Percentiles rank a stretch among this genome's conserved stretches.
Evolutionary conservation across 768 basidiomycete genomes (phyloP).

Genomic region (Boletus coccyginus): DNA sequence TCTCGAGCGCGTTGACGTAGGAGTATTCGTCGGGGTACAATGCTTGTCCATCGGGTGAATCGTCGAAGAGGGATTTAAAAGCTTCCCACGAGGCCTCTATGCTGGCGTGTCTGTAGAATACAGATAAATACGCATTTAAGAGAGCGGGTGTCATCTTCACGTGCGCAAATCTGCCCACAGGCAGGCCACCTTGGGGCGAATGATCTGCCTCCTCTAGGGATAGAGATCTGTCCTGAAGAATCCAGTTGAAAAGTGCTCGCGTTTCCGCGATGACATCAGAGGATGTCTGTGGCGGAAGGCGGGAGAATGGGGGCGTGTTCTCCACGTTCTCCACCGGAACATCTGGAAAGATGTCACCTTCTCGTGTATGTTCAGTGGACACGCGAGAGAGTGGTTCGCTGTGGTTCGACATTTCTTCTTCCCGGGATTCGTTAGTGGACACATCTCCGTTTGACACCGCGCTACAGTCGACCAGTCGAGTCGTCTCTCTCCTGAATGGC

Average conservation of each 20-base stretch:
- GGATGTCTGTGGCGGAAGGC: constrained; percentile 67
- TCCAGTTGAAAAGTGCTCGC: constrained; percentile 57
- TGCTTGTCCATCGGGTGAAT: constrained; percentile 2
- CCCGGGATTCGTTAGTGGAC: constrained; percentile 1
- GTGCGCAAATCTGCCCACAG: constrained; percentile 45
- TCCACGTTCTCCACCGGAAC: constrained; percentile 2
- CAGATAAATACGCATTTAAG: constrained; percentile 78
- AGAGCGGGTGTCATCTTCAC: constrained; percentile 62
- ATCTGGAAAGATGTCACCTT: not conserved
- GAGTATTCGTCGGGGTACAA: constrained; percentile 50
- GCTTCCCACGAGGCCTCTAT: constrained; percentile 47
- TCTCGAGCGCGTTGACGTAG: constrained; percentile 66
- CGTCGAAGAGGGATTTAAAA: constrained; percentile 52
- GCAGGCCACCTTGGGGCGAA: constrained; percentile 6
- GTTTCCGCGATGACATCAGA: constrained; percentile 74
- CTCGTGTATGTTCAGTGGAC: constrained; percentile 3
- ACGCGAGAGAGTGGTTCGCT: not conserved
- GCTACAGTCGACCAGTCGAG: constrained; percentile 38
- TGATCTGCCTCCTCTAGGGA: not conserved
- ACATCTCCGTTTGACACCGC: not conserved
- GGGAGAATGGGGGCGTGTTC: constrained; percentile 33
- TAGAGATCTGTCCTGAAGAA: constrained; percentile 43
- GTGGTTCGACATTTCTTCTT: not conserved
- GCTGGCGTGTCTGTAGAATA: constrained; percentile 59
- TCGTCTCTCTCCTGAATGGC: constrained; percentile 55